Percentiles rank a stretch among this genome's conserved stretches.
Conservation (phyloP, 768 basidiomycete genomes). For the Amanita rubescens region DNA sequence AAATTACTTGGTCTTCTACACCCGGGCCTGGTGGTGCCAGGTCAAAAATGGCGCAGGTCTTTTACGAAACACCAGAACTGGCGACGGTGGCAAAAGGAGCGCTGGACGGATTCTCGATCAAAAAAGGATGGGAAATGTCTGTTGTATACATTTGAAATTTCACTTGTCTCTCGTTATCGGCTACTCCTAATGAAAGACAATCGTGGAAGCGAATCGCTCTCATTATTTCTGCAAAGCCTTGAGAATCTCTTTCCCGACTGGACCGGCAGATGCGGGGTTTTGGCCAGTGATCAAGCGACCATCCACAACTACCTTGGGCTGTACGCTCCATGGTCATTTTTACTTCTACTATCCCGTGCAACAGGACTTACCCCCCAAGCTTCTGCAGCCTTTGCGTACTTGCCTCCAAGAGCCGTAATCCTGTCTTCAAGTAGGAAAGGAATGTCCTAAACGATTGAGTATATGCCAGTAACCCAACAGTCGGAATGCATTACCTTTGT, state of each 20-base stretch:
- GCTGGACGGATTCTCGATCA: conserved; percentile 79
- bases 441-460: conserved; percentile 30
- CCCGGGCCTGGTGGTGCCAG: conserved; percentile 56
- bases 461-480: conserved; percentile 10
- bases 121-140: conserved; percentile 80
- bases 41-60: conserved; percentile 75
- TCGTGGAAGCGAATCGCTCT: not conserved
- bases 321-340: conserved; percentile 5
- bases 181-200: not conserved
- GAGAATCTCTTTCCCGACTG: conserved; percentile 49
- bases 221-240: conserved; percentile 23
- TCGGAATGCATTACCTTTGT: conserved; percentile 28
- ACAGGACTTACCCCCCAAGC: conserved; percentile 45
- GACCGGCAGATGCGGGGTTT: conserved; percentile 61
- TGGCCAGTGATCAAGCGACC: conserved; percentile 64
- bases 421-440: conserved; percentile 70
- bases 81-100: conserved; percentile 76
- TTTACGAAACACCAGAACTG: conserved; percentile 69
- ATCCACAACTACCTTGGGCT: conserved; percentile 48
- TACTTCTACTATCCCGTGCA: not conserved
- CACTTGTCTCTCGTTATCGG: not conserved
- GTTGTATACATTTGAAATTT: conserved; percentile 53
- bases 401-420: conserved; percentile 57
- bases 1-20: conserved; percentile 62
- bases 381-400: conserved; percentile 49